Evolutionary conservation across 2,329 filamentous ascomycete species (phyloP), one percentile per base, ranked within the genome.

Genomic region (Microcyclosporella mali): DNA sequence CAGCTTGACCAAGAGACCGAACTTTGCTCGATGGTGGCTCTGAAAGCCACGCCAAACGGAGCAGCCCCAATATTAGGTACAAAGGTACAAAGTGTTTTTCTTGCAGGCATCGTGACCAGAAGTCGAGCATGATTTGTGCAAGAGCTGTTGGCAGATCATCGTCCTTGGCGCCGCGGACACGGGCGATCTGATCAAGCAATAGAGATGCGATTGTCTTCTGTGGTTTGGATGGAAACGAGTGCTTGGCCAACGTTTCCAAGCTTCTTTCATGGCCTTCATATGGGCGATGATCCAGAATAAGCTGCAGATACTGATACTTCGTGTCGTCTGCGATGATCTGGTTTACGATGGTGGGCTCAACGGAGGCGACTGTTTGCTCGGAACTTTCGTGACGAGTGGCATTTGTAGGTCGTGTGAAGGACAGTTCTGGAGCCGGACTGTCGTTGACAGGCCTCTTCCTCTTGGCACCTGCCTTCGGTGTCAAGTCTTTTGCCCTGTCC

Each of bases 31-130:
- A 69, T 2, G 73, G 68, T 0, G 79, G 75, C 56, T 85, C 76
- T 3, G 79, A 69, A 34, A 79, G 74, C 3, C 88, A 66, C 1
- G 81, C 75, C 48, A 83, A 82, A 10, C 74, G 70, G 10, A 88
- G 58, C 27, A 86, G 68, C 16, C 82, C 75, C 16, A 84, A 68
- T 3, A 90, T 67, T 29, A 86, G 70, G 49, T 75, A 76, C 31
- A 88, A 70, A 0, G 85, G 82, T 9, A 70, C 68, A 56, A 80
- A 78, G 63, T 78, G 69, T 51, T 71, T 70, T 53, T 89, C 84
- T 9, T 75, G 68, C 6, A 82, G 66, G 58, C 85, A 88, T 15
- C 72, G 73, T 12, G 72, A 71, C 85, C 86, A 90, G 11, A 90
- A 62, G 12, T 74, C 70, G 37, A 86, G 72, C 15, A 88, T 64